A percentile compares a stretch with the other conserved stretches of the same genome.
Evolutionary conservation across 1,139 yeast species (phyloP).

Genomic region (Scheffersomyces quercinus): DNA sequence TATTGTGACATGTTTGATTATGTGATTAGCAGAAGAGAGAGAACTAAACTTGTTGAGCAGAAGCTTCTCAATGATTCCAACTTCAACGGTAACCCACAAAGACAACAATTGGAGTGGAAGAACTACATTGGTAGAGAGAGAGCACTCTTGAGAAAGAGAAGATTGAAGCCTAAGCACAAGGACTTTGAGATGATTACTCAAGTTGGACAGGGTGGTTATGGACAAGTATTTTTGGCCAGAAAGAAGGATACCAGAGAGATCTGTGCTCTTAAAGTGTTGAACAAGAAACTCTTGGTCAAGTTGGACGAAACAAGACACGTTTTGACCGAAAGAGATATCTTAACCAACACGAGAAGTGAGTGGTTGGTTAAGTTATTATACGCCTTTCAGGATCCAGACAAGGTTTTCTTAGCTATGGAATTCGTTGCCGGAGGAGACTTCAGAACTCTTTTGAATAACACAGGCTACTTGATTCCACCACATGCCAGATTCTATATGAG

Average conservation of each 20-base stretch:
- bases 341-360: constrained; percentile 91
- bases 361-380: constrained; percentile 94
- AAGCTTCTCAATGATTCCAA: constrained; percentile 51
- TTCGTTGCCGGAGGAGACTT: constrained; percentile 99
- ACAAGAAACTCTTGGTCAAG: constrained; percentile 81
- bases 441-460: constrained; percentile 88
- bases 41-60: constrained; percentile 66
- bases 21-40: constrained; percentile 80
- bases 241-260: constrained; percentile 94
- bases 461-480: constrained; percentile 89
- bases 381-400: constrained; percentile 92
- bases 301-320: constrained; percentile 96
- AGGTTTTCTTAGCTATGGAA: constrained; percentile 96
- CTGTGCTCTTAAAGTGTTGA: constrained; percentile 91
- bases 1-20: constrained; percentile 96
- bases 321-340: constrained; percentile 91
- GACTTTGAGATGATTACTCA: constrained; percentile 97
- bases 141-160: constrained; percentile 78
- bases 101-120: constrained; percentile 73
- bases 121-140: constrained; percentile 84
- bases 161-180: constrained; percentile 89
- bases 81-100: constrained; percentile 34
- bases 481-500: constrained; percentile 94
- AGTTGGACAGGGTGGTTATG: constrained; percentile 99
- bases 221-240: constrained; percentile 92